Conservation (phyloP, 2,329 filamentous ascomycete genomes). For the Arthroderma uncinatum region DNA sequence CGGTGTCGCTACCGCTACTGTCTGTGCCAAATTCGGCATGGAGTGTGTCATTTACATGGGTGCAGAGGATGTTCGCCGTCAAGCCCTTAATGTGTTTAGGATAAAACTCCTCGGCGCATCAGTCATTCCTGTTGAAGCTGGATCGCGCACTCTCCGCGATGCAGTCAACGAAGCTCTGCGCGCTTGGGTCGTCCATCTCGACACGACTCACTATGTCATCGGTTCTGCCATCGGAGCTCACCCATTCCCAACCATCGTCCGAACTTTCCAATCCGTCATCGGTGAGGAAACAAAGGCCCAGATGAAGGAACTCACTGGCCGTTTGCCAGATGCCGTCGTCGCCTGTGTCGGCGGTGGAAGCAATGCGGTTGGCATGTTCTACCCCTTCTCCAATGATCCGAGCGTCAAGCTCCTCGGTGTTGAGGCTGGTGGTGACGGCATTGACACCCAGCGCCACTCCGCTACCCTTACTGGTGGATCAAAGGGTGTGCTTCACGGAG, state of each 20-base stretch:
- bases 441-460: slow-evolving; percentile 74
- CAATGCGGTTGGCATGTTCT: slow-evolving; percentile 97
- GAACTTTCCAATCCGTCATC: slow-evolving; percentile 95
- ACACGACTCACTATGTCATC: slow-evolving; percentile 96
- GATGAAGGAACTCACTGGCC: slow-evolving; percentile 71
- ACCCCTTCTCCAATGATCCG: slow-evolving; percentile 77
- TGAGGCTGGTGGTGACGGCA: slow-evolving; percentile 85
- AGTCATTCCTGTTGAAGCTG: slow-evolving; percentile 86
- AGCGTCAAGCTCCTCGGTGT: slow-evolving; percentile 84
- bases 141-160: slow-evolving; percentile 69
- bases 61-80: slow-evolving; percentile 88
- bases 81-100: slow-evolving; percentile 95
- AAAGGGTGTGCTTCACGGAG: slow-evolving; percentile 90
- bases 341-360: slow-evolving; percentile 92
- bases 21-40: slow-evolving; percentile 97
- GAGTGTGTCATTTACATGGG: slow-evolving; percentile 98
- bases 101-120: slow-evolving; percentile 92
- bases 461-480: slow-evolving; percentile 77
- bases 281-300: slow-evolving; percentile 89
- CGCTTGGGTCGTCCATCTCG: slow-evolving; percentile 83
- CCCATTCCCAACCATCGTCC: slow-evolving; percentile 93
- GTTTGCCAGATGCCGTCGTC: slow-evolving; percentile 89
- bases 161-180: slow-evolving; percentile 93
- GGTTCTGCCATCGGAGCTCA: slow-evolving; percentile 95
- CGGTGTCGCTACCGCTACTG: slow-evolving; percentile 92